Conservation (phyloP, 129 eudicot genomes). For the Kitagawia praeruptora region DNA sequence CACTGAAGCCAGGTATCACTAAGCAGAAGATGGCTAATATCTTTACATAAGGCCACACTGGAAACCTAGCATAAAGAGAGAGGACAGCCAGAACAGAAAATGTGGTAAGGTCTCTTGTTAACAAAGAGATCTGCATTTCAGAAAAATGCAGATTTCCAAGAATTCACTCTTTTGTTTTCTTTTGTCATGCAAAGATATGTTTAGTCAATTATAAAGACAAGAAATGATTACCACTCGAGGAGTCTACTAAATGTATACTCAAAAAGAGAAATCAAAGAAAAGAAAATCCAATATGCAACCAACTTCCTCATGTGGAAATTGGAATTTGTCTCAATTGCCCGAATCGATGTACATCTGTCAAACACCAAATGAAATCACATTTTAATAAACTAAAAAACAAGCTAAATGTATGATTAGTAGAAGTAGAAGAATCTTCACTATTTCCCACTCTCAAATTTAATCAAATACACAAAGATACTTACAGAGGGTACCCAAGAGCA, state of each 20-base stretch:
- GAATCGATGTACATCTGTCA: conserved; percentile 33
- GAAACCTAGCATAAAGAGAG: conserved; percentile 16
- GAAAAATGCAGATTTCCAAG: background rate
- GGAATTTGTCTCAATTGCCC: conserved; percentile 35
- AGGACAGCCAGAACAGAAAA: background rate
- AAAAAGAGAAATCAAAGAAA: conserved; percentile 30
- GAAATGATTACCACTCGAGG: conserved; percentile 26
- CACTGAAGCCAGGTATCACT: conserved; percentile 25
- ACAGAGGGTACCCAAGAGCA: conserved; percentile 34
- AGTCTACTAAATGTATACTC: conserved; percentile 27
- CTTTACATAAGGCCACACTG: conserved; percentile 24
- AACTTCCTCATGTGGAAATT: conserved; percentile 24
- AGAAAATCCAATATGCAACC: conserved; percentile 33
- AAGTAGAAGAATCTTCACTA: no score
- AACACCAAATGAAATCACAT: background rate
- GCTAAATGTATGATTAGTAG: background rate
- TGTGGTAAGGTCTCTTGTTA: background rate
- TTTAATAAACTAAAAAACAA: background rate
- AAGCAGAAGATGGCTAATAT: conserved; percentile 21
- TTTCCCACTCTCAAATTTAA: no score
- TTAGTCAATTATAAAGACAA: no score
- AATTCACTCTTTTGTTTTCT: background rate
- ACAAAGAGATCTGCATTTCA: no score
- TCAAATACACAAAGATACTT: conserved; percentile 3
- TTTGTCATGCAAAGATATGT: background rate